Evolutionary conservation across 257 asterid species (phyloP), one percentile per base, ranked within the genome.

Genomic region (Echites panduratus): DNA sequence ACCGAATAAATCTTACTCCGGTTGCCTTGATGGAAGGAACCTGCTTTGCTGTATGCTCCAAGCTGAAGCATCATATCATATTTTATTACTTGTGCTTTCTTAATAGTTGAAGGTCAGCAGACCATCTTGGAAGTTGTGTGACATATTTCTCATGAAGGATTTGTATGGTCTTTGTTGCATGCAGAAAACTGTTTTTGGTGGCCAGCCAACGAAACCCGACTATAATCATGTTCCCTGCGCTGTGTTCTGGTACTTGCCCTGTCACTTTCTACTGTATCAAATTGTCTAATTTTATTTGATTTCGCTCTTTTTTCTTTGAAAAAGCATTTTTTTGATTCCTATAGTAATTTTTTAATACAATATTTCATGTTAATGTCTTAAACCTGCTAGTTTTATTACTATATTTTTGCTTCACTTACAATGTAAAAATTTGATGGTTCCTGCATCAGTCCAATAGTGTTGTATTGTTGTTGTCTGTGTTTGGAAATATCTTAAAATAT

Each of bases 1-100:
- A 95, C 79, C 85, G 97, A 54, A 87, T 95, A 85, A 95, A 95
- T 86, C 97, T 95, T 54, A 95, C 98, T 75, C 99, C 99, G 49
- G 96, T 95, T 78, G 99, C 99, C 84, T 87, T 95, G 72, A 87
- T 89, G 98, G 99, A 95, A 84, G 99, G 98, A 79, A 79, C 90
- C 79, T 85, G 81, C 75, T 92, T 95, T 75, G 95, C 96, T 2
- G 99, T 95, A 90, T 66, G 90, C 82, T 74, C 63, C 70, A 74
- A 49, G 27, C 80, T 49, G n/a, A 68, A 53, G 67, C 32, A 38
- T 66, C 26, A 4, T 73, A 44, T 43, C 27, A 52, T 50, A 45
- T 71, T 70, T 20, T 40, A 26, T 52, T 70, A 66, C 6, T 59
- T 13, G 14, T 44, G 9, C 45, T 2, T 45, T 24, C 10, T 41